Conservation (phyloP, 306 rosid species). For the Biancaea sappan region DNA sequence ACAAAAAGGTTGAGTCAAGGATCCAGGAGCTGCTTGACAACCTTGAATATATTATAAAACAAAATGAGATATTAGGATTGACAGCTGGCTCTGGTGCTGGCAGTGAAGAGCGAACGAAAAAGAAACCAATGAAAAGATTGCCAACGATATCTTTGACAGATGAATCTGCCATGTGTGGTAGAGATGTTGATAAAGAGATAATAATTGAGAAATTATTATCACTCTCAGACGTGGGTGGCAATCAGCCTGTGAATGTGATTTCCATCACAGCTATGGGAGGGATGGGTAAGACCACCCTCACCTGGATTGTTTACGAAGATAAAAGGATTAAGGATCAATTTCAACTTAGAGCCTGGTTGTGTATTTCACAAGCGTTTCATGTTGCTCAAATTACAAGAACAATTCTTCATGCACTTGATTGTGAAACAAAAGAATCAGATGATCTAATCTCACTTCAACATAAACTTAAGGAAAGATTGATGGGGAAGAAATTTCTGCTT, state of each 20-base stretch:
- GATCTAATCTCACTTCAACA: background rate
- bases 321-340: background rate
- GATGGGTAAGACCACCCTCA: background rate
- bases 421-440: background rate
- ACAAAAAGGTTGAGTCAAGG: background rate
- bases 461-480: background rate
- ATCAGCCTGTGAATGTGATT: background rate
- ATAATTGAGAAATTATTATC: constrained; percentile 1
- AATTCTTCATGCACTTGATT: background rate
- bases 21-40: constrained; percentile 10
- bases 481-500: background rate
- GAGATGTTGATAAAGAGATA: constrained; percentile 33
- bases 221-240: background rate
- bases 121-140: background rate
- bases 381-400: background rate
- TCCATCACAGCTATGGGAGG: background rate
- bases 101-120: background rate
- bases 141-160: constrained; percentile 20
- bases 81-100: background rate
- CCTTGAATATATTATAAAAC: constrained; percentile 26
- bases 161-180: constrained; percentile 37
- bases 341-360: background rate
- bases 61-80: constrained; percentile 19
- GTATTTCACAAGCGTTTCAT: background rate
- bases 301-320: background rate